Base-by-base conservation (phyloP, 768 basidiomycete genomes). In the Mycena kentingensis region DNA sequence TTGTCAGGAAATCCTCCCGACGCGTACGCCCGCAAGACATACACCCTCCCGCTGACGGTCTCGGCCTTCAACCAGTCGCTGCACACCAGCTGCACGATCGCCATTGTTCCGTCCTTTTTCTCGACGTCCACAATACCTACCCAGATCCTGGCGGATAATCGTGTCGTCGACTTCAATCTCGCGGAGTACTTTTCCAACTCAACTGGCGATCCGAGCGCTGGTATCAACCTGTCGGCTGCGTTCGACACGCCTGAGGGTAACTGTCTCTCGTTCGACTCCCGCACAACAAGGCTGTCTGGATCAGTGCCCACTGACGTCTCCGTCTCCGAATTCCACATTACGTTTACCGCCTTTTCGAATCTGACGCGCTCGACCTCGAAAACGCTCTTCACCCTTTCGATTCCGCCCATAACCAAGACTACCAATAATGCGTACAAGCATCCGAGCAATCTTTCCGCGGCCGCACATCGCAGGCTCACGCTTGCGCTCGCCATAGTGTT, bases 31-130 rank as follows among this genome's bases (percentile, higher is more conserved):
- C 73, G 65, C 26, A 52, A 63, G 27, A 66, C 37, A 34, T 69
- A 71, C 19, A 55, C 65, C 3, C 73, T 92, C n/a, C 81, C 85
- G 11, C 79, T 89, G 26, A 80, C 70, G 24, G 63, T 97, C 34
- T 79, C 88, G 2, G 66, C 73, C 16, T 84, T 87, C 67, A 85
- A 89, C 62, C 87, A 93, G 66, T 78, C 81, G 0, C 60, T 91
- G 52, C 68, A 75, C 18, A 83, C 86, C 18, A 83, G 76, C 56
- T 73, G 95, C 28, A 73, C 81, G 2, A 62, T 98, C 55, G 80
- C 80, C 24, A 66, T 90, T 19, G 82, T 87, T 8, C 78, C 86
- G 3, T 88, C 91, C 3, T 89, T 82, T 66, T 96, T 97, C 72
- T 72, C 78, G 11, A 56, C 72, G 19, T 72, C 81, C 19, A 69